Percentiles rank a stretch among this genome's conserved stretches.
These are phyloP conservation scores for Aspergillus pseudoviridinutans DNA, from an alignment of 2,329 filamentous ascomycete species.

Conservation along the genomic window DNA sequence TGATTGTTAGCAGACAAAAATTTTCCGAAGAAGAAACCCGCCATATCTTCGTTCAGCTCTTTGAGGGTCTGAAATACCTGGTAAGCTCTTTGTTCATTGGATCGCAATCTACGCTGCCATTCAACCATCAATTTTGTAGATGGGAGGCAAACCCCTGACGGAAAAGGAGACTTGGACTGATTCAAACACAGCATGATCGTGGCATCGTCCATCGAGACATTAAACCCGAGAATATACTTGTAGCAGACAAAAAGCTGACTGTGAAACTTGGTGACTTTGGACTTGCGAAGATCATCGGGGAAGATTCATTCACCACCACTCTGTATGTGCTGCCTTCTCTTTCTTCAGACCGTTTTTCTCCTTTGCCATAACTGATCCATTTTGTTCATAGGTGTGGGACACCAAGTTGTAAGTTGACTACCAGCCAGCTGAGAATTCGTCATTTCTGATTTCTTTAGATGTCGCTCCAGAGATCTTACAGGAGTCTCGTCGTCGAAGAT, in stretches of 20 bases:
- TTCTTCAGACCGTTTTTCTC: not conserved
- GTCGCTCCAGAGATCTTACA: conserved; percentile 94
- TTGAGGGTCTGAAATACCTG: conserved; percentile 91
- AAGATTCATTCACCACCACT: conserved; percentile 96
- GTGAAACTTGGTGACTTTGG: conserved; percentile 97
- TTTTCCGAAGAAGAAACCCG: conserved; percentile 78
- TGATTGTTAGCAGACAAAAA: conserved; percentile 87
- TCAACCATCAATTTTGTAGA: not conserved
- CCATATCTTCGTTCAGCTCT: conserved; percentile 84
- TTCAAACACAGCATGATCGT: conserved; percentile 70
- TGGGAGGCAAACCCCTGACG: not conserved
- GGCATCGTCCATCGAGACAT: conserved; percentile 98
- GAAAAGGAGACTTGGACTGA: not conserved
- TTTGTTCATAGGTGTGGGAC: conserved; percentile 64
- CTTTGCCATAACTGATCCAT: conserved; percentile 9
- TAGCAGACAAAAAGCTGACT: conserved; percentile 77
- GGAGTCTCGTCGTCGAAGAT: conserved; percentile 74
- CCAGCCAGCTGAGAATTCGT: not conserved
- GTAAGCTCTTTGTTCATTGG: conserved; percentile 50
- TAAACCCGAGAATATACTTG: conserved; percentile 92
- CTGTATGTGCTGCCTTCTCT: conserved; percentile 49
- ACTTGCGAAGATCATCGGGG: conserved; percentile 95
- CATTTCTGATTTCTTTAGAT: conserved; percentile 45
- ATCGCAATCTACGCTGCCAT: not conserved
- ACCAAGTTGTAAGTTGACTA: conserved; percentile 64